A percentile compares a stretch with the other conserved stretches of the same genome.
Evolutionary conservation across 78 protist species (phyloP).

Genomic region (Dictyostelium capitatum): DNA sequence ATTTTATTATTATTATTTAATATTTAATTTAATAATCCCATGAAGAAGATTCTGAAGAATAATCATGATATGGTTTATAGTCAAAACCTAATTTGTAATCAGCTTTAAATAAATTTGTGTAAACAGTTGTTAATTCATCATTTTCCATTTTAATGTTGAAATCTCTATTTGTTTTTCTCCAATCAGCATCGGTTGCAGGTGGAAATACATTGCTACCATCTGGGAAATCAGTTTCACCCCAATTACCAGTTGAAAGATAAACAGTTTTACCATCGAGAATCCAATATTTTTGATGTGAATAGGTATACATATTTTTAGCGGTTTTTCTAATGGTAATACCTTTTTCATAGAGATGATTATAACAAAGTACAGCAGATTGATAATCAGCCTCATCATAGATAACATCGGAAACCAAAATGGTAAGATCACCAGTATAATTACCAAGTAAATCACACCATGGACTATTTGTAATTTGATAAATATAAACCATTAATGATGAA

Average conservation of each 20-base stretch:
- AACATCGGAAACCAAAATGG: constrained; percentile 65
- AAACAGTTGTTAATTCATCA: constrained; percentile 17
- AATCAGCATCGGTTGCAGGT: constrained; percentile 32
- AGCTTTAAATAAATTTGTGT: constrained; percentile 28
- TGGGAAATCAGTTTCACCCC: constrained; percentile 87
- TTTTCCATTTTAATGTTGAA: constrained; percentile 68
- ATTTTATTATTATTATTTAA: not conserved
- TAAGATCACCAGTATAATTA: constrained; percentile 57
- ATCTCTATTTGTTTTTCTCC: constrained; percentile 86
- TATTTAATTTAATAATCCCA: not conserved
- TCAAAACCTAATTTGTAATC: constrained; percentile 70
- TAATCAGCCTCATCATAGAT: constrained; percentile 74
- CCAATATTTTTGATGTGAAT: constrained; percentile 86
- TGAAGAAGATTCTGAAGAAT: not conserved
- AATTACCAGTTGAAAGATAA: constrained; percentile 82
- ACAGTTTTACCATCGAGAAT: constrained; percentile 76
- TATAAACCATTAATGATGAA: constrained; percentile 36
- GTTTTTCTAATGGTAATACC: constrained; percentile 77
- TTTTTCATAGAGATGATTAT: constrained; percentile 23
- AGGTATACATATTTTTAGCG: constrained; percentile 32
- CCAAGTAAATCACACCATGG: constrained; percentile 75
- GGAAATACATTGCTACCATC: constrained; percentile 37
- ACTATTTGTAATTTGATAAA: constrained; percentile 81
- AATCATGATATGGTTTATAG: constrained; percentile 34
- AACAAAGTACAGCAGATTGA: constrained; percentile 60